Base-by-base conservation (phyloP, 805 yeast genomes). In the Yamadazyma akitaensis region DNA sequence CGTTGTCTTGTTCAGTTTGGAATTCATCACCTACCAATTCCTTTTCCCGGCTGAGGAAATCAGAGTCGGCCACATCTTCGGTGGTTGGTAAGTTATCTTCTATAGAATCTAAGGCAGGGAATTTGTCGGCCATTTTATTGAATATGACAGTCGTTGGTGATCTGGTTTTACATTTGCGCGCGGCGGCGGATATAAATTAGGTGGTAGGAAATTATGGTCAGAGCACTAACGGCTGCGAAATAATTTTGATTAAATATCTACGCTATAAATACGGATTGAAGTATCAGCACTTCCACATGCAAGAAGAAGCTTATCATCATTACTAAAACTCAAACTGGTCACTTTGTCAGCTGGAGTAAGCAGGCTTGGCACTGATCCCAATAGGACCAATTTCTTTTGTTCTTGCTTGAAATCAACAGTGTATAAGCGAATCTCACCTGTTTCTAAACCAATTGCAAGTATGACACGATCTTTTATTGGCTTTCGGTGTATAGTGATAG, bases 21-120 rank as follows among this genome's bases (percentile, higher is more conserved):
- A 85, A 85, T 62, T 84, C 88, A 54, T 82, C 85, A 11, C 91
- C 91, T 13, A 84, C 61, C 12, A 81, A 65, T 53, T 82, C 85
- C 58, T 78, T 78, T 62, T 85, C 91, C 63, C 91, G 77, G 26
- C 83, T 68, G 42, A 85, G 69, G 60, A 85, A 84, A 62, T 84
- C 88, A 8, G 77, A 68, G 41, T 63, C 75, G 41, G 65, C 77
- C 19, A 60, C 63, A 24, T 62, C 69, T 12, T 63, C 70, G 30
- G 55, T 60, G 32, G 66, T 67, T 6, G 61, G 61, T 24, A 60
- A 43, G 40, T 58, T 63, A 35, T 56, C 55, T 46, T 57, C 65
- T 50, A 60, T 58, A 38, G 79, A 76, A 44, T 78, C 82, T 53
- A 85, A 71, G 51, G 80, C 89, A 40, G 95, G 94, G 63, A 81